Conservation (phyloP, 495 filamentous ascomycete genomes). For the Poronia punctata region DNA sequence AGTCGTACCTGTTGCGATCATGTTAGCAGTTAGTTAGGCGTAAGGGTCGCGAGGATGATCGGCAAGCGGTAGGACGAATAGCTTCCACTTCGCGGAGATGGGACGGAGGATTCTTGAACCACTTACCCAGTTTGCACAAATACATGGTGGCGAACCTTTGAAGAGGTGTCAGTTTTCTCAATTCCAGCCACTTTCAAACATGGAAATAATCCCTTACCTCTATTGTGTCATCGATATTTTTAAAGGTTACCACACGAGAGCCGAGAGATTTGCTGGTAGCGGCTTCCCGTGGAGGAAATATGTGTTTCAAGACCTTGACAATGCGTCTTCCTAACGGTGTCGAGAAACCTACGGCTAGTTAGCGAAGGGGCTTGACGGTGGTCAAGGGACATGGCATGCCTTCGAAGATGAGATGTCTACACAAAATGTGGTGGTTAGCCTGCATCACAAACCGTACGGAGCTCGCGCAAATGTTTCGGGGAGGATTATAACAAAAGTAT, state of each 20-base stretch:
- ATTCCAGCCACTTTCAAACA: no score
- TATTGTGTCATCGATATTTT: slow-evolving; percentile 89
- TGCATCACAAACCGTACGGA: no score
- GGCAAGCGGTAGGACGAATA: slow-evolving; percentile 25
- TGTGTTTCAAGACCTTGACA: slow-evolving; percentile 85
- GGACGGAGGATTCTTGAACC: slow-evolving; percentile 22
- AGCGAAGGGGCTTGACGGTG: background rate
- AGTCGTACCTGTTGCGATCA: slow-evolving; percentile 47
- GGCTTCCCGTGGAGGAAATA: slow-evolving; percentile 85
- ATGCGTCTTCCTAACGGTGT: slow-evolving; percentile 76
- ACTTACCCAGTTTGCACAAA: slow-evolving; percentile 31
- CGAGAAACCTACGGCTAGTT: slow-evolving; percentile 51
- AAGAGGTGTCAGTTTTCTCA: slow-evolving; percentile 1
- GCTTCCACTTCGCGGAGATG: slow-evolving; percentile 82
- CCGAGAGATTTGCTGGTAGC: slow-evolving; percentile 57
- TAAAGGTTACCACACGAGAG: slow-evolving; percentile 85
- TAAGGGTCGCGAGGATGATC: background rate
- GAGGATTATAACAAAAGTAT: no score
- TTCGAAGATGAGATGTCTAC: slow-evolving; percentile 79
- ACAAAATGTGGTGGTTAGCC: no score
- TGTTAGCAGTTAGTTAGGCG: background rate
- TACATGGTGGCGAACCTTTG: slow-evolving; percentile 37
- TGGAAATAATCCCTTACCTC: slow-evolving; percentile 45
- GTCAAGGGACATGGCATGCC: slow-evolving; percentile 22
- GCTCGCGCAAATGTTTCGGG: no score